Percentiles rank a stretch among this genome's conserved stretches.
phyloP scores from a whole-genome alignment of 2,329 filamentous ascomycete genomes.

The Hypocrella siamensis region DNA sequence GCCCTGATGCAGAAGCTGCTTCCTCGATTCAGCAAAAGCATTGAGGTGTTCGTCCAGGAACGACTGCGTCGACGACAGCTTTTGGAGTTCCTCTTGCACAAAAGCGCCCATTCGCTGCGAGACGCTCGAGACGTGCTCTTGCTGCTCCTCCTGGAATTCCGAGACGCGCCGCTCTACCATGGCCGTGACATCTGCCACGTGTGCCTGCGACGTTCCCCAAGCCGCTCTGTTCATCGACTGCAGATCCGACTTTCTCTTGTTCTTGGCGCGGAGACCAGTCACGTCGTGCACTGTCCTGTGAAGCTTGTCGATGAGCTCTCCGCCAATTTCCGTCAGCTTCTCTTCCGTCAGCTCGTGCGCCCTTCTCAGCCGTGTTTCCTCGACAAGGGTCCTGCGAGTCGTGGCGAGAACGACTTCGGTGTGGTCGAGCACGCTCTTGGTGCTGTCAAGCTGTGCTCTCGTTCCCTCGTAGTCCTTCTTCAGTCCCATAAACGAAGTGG shows the following conservation, averaged over 20 bases:
- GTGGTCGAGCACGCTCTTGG: slow-evolving; percentile 68
- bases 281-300: slow-evolving; percentile 68
- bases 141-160: slow-evolving; percentile 57
- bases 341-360: slow-evolving; percentile 78
- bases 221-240: slow-evolving; percentile 63
- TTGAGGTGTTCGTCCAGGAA: slow-evolving; percentile 56
- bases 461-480: slow-evolving; percentile 83
- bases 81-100: slow-evolving; percentile 57
- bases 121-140: slow-evolving; percentile 50
- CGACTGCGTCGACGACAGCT: slow-evolving; percentile 52
- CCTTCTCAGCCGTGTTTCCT: slow-evolving; percentile 65
- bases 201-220: slow-evolving; percentile 62
- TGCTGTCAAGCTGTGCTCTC: slow-evolving; percentile 56
- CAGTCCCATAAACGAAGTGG: slow-evolving; percentile 70
- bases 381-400: slow-evolving; percentile 59
- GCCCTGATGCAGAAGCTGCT: slow-evolving; percentile 52
- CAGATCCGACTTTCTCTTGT: slow-evolving; percentile 70
- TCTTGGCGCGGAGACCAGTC: slow-evolving; percentile 68
- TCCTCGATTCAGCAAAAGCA: slow-evolving; percentile 51
- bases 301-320: slow-evolving; percentile 62
- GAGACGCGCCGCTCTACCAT: slow-evolving; percentile 63
- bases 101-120: slow-evolving; percentile 62
- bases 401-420: slow-evolving; percentile 71
- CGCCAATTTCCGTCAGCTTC: slow-evolving; percentile 57
- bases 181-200: slow-evolving; percentile 62